A percentile compares a stretch with the other conserved stretches of the same genome.
These are phyloP conservation scores for Fennellomyces sp. DNA, from an alignment of 371 early-diverging fungal genomes.

Conservation along the genomic window DNA sequence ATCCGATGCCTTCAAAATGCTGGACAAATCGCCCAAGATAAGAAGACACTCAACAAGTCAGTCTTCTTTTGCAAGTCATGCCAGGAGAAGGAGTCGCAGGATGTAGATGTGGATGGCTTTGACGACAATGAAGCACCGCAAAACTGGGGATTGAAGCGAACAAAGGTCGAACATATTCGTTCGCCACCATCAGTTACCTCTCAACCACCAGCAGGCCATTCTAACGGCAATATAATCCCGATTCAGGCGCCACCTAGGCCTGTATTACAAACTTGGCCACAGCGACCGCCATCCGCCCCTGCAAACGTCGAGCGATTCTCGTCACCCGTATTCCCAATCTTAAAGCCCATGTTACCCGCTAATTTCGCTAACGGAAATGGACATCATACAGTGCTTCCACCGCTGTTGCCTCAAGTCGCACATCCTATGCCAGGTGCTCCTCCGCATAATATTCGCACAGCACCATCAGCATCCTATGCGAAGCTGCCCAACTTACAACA, in stretches of 20 bases:
- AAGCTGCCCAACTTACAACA: background rate
- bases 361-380: background rate
- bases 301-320: background rate
- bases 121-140: constrained; percentile 3
- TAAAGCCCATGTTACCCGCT: constrained; percentile 3
- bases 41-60: constrained; percentile 29
- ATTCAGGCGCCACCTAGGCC: background rate
- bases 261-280: background rate
- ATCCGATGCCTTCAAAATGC: constrained; percentile 61
- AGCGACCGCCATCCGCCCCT: background rate
- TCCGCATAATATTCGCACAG: constrained; percentile 1
- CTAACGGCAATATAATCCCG: background rate
- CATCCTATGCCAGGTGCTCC: background rate
- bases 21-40: constrained; percentile 34
- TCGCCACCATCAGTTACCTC: background rate
- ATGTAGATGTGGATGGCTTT: constrained; percentile 22
- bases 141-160: background rate
- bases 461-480: background rate
- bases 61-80: constrained; percentile 51
- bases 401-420: constrained; percentile 4
- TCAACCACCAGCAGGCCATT: background rate
- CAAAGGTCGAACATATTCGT: background rate
- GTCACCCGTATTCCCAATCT: background rate
- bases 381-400: background rate
- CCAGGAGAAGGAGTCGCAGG: constrained; percentile 17